phyloP scores from a whole-genome alignment of 192 early-diverging fungal genomes.

The Podila verticillata region DNA sequence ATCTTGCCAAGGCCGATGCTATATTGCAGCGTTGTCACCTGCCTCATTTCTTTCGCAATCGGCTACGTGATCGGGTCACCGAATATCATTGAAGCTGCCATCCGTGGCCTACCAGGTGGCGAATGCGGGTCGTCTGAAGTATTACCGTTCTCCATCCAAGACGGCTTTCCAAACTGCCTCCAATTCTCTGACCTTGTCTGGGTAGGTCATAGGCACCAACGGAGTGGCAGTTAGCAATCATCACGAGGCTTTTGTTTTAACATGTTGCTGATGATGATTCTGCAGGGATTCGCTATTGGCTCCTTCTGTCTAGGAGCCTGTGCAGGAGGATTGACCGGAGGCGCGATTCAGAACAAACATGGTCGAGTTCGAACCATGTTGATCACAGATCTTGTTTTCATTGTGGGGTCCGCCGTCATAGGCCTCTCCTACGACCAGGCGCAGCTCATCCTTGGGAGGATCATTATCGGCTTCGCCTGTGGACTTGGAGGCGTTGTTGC shows the following conservation, averaged over 20 bases:
- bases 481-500: conserved; percentile 66
- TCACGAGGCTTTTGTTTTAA: too few species aligned
- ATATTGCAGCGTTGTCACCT: conserved; percentile 43
- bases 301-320: conserved; percentile 63
- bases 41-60: conserved; percentile 47
- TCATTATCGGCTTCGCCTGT: conserved; percentile 76
- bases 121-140: conserved; percentile 16
- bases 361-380: conserved; percentile 67
- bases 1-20: conserved; percentile 34
- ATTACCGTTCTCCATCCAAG: conserved; percentile 5
- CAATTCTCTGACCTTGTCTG: conserved; percentile 39
- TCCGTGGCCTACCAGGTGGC: conserved; percentile 14
- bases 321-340: conserved; percentile 61
- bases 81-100: conserved; percentile 52
- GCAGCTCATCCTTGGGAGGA: conserved; percentile 75
- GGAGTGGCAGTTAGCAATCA: too few species aligned
- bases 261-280: background rate
- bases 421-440: conserved; percentile 63
- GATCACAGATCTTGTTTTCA: conserved; percentile 68
- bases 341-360: conserved; percentile 52
- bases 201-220: conserved; percentile 9
- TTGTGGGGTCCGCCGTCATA: conserved; percentile 70
- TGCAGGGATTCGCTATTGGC: conserved; percentile 55
- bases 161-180: conserved; percentile 38
- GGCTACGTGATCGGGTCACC: conserved; percentile 58